Percentiles rank a stretch among this genome's conserved stretches.
These are phyloP conservation scores for Rosellinia necatrix DNA, from an alignment of 2,329 filamentous ascomycete species.

Conservation along the genomic window DNA sequence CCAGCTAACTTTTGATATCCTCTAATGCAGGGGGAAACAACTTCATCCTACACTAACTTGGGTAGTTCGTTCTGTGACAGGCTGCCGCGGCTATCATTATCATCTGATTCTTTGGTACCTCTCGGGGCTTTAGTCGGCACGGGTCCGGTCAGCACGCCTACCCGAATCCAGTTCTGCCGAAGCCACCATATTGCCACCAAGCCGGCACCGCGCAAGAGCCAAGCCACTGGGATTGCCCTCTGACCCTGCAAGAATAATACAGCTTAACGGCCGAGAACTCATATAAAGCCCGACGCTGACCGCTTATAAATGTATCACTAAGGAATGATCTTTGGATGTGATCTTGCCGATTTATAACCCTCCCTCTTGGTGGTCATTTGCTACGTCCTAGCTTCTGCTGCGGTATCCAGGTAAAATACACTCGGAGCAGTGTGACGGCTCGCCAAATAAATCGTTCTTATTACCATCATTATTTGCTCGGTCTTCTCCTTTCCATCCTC, in stretches of 20 bases:
- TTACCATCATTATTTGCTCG: too few species aligned
- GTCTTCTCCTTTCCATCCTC: too few species aligned
- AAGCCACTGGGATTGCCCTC: slow-evolving; percentile 17
- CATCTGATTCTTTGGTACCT: slow-evolving; percentile 3
- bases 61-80: neutral
- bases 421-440: neutral
- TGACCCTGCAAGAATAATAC: slow-evolving; percentile 5
- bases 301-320: neutral
- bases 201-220: slow-evolving; percentile 6
- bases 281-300: slow-evolving; percentile 8
- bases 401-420: neutral
- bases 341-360: neutral
- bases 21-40: neutral
- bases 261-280: neutral
- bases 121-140: slow-evolving; percentile 11
- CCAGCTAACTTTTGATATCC: neutral
- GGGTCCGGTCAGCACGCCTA: slow-evolving; percentile 20
- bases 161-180: slow-evolving; percentile 17
- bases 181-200: slow-evolving; percentile 18
- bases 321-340: neutral
- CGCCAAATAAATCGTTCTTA: too few species aligned
- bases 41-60: neutral
- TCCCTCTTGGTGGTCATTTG: neutral
- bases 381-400: neutral
- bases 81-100: slow-evolving; percentile 8